Conservation (phyloP, 2,329 filamentous ascomycete species). For the Exophiala oligosperma region DNA sequence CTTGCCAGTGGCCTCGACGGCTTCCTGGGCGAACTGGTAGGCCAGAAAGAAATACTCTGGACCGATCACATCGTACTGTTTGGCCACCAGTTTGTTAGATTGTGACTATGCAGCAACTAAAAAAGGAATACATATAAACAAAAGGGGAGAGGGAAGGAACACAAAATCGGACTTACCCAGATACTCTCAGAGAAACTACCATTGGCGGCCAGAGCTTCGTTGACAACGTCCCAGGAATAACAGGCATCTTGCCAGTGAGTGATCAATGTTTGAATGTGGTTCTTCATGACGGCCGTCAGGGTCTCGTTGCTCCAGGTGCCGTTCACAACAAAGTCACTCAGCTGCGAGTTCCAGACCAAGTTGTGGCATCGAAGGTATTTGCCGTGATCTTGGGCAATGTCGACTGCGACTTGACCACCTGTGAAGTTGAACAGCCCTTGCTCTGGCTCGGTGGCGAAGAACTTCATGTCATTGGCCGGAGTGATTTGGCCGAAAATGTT, state of each 20-base stretch:
- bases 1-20: slow-evolving; percentile 34
- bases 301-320: slow-evolving; percentile 59
- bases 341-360: slow-evolving; percentile 49
- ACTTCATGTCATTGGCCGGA: slow-evolving; percentile 62
- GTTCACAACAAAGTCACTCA: slow-evolving; percentile 53
- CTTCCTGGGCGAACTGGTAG: slow-evolving; percentile 42
- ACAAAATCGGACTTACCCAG: slow-evolving; percentile 29
- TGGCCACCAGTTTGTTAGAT: not conserved
- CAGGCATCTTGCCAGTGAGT: slow-evolving; percentile 39
- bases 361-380: slow-evolving; percentile 64
- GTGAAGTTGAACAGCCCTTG: slow-evolving; percentile 60
- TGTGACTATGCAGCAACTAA: not conserved
- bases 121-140: too few relatives aligned
- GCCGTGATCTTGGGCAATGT: slow-evolving; percentile 40
- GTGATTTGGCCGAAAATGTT: slow-evolving; percentile 66
- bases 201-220: slow-evolving; percentile 41
- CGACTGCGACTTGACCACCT: slow-evolving; percentile 52
- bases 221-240: slow-evolving; percentile 43
- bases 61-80: slow-evolving; percentile 41
- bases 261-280: slow-evolving; percentile 41
- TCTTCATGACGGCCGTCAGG: slow-evolving; percentile 56
- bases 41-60: slow-evolving; percentile 48
- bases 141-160: not conserved
- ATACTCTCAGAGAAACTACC: slow-evolving; percentile 44
- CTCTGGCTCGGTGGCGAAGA: slow-evolving; percentile 54